Base-by-base conservation (phyloP, 495 filamentous ascomycete genomes). In the Sabuloglossum arenarium region DNA sequence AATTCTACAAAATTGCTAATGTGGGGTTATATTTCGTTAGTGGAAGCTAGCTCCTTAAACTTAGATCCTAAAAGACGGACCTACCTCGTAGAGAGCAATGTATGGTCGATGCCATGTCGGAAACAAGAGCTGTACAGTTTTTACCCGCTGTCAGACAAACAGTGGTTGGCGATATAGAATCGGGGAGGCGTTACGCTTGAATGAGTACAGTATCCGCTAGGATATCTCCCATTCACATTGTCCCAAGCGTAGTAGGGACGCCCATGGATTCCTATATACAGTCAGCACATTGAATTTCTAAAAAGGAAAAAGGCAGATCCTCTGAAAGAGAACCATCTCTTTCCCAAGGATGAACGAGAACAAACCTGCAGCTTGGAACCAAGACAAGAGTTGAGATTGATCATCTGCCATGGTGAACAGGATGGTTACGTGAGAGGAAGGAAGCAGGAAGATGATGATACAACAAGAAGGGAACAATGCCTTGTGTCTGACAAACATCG, bases 31-130 rank as follows among this genome's bases (percentile, higher is more conserved):
- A 14, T 28, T 28, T 30, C 47, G 28, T 30, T 6, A 27, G 16
- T 29, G 12, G 16, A 19, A 19, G 23, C 12, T 42, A 25, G 1
- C 8, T 5, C 32, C 50, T 55, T 1, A 28, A 53, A 29, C 23
- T 29, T 12, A 29, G 28, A 51, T 43, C 19, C n/a, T 23, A 12
- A 11, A 19, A 3, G 19, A 10, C 19, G 29, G 6, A 59, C 65
- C 60, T 67, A 81, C 80, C 74, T 86, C 82, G 57, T 77, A 77
- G 29, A 86, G 65, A 42, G 74, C 73, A 56, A 85, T 69, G 64
- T 85, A 86, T 14, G 81, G 77, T 47, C 83, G 70, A 68, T 86
- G 81, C 82, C 82, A 86, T 27, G 80, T 73, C 39, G 74, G 73
- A 61, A 86, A 86, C 30, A 86, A 67, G 50, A 79, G 74, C 10